Conservation (phyloP, 345 rosid genomes). For the Eucalyptus fibrosa region DNA sequence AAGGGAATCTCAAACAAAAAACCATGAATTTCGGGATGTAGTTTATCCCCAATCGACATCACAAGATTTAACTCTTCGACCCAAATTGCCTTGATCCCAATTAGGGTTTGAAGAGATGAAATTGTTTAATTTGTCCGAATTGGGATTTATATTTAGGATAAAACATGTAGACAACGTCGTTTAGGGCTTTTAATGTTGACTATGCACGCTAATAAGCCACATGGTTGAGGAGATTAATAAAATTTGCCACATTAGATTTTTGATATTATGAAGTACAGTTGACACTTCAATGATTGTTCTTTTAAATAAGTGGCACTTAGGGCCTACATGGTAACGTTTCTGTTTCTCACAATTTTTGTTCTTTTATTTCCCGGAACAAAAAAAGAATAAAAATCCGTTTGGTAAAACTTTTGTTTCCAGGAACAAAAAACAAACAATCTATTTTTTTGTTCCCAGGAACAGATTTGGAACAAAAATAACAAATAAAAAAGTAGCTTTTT, state of each 20-base stretch:
- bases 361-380: fast-evolving
- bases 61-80: not conserved
- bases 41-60: not conserved
- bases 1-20: not conserved
- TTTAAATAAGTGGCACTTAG: no score
- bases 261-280: fast-evolving
- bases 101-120: not conserved
- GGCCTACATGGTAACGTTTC: no score
- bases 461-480: fast-evolving
- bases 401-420: fast-evolving
- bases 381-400: no score
- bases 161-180: not conserved
- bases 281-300: not conserved
- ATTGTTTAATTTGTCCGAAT: not conserved
- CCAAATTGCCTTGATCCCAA: not conserved
- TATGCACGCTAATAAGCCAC: not conserved
- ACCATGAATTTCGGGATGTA: not conserved
- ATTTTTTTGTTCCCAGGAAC: no score
- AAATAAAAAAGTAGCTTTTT: no score
- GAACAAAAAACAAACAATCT: no score
- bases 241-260: not conserved
- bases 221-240: not conserved
- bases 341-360: fast-evolving
- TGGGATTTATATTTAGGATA: not conserved
- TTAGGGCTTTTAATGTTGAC: not conserved